Evolutionary conservation across 306 rosid species (phyloP), one percentile per base, ranked within the genome.

Genomic region (Pueraria montana): DNA sequence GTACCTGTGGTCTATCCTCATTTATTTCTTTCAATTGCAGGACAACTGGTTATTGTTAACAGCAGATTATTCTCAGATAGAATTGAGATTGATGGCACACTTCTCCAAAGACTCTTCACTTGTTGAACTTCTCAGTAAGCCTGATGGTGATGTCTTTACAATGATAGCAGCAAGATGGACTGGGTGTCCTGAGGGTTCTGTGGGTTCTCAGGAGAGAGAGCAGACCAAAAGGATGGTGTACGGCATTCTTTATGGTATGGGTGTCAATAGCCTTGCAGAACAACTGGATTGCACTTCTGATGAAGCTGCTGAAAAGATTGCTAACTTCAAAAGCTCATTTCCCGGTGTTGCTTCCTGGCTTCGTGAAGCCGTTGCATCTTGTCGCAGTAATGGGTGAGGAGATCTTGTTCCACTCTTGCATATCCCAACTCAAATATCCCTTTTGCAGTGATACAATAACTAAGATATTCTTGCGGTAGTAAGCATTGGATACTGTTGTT

Each of bases 201-300:
- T 96, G 74, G 85, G 84, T 42, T 78, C 94, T 34, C 70, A 83
- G 72, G 93, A 89, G 84, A 90, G 99, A 86, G 97, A 96, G 48
- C 97, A 92, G 82, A 93, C 96, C 84, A 96, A 96, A 89, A 89
- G 86, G 87, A 86, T 96, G 93, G 94, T 96, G 13, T 96, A 96
- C 64, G 99, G 99, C 62, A 93, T 96, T 86, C 99, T 96, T 73
- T 96, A 96, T 84, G 99, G 98, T 82, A 96, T 96, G 99, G 99
- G 98, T 82, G 87, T 91, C 36, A 93, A 90, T 76, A 80, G 93
- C 87, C 99, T 96, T 74, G 94, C 98, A 26, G 95, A 92, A 76
- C 97, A 93, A 79, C 85, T 96, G 81, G 92, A 86, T 42, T 96
- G 99, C 85, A 77, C 91, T 76, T 76, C 85, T 12, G 98, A 83